phyloP scores from a whole-genome alignment of 2,329 filamentous ascomycete genomes.

The Cladosporium sp. region DNA sequence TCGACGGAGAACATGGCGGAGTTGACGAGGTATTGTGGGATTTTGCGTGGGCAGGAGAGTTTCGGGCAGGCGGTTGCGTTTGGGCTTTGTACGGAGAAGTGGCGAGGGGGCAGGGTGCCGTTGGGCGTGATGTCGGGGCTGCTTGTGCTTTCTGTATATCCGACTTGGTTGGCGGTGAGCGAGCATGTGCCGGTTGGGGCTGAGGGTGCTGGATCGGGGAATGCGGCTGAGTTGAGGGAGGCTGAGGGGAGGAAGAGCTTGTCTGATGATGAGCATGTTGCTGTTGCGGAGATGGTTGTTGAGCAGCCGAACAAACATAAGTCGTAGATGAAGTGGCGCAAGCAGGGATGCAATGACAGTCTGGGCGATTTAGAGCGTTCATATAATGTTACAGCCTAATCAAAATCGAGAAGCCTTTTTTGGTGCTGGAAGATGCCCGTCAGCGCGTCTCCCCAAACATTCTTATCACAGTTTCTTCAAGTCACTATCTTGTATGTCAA shows the following conservation, averaged over 20 bases:
- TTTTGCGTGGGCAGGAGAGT: constrained; percentile 43
- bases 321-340: too few relatives aligned
- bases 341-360: too few relatives aligned
- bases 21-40: constrained; percentile 40
- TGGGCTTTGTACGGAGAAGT: constrained; percentile 41
- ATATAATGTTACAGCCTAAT: too few relatives aligned
- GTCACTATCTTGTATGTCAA: too few relatives aligned
- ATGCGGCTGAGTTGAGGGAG: not conserved
- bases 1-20: constrained; percentile 56
- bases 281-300: not conserved
- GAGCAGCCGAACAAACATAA: constrained; percentile 7
- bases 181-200: constrained; percentile 27
- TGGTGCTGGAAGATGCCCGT: too few relatives aligned
- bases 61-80: constrained; percentile 43
- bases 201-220: not conserved
- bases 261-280: not conserved
- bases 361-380: too few relatives aligned
- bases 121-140: constrained; percentile 37
- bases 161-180: constrained; percentile 30
- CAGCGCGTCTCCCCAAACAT: too few relatives aligned
- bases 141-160: constrained; percentile 26
- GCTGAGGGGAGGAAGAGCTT: not conserved
- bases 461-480: too few relatives aligned
- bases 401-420: too few relatives aligned
- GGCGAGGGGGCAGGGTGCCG: constrained; percentile 41